A percentile compares a stretch with the other conserved stretches of the same genome.
Conservation (phyloP, 2,329 filamentous ascomycete genomes). For the Calcarisporium arbuscula region DNA sequence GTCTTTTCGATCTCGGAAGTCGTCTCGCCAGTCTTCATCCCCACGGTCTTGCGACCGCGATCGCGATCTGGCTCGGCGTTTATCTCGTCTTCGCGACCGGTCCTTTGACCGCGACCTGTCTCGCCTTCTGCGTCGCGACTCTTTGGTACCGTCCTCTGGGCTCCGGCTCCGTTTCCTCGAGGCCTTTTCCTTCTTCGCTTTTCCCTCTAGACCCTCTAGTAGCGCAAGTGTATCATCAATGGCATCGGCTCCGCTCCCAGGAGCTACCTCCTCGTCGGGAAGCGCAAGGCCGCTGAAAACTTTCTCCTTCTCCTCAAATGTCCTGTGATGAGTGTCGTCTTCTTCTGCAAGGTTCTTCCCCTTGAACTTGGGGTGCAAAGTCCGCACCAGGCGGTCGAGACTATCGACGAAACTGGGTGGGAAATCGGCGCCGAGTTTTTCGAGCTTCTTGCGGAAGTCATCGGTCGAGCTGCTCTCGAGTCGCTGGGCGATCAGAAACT, state of each 20-base stretch:
- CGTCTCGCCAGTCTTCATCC: conserved; percentile 41
- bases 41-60: conserved; percentile 32
- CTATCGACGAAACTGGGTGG: conserved; percentile 83
- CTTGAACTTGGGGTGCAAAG: conserved; percentile 89
- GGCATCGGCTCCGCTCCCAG: conserved; percentile 48
- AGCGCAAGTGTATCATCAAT: conserved; percentile 92
- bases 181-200: conserved; percentile 44
- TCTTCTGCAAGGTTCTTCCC: conserved; percentile 35
- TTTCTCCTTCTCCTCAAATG: conserved; percentile 66
- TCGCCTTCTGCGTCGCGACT: conserved; percentile 35
- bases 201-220: conserved; percentile 77
- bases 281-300: conserved; percentile 89
- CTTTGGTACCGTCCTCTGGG: conserved; percentile 40
- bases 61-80: conserved; percentile 28
- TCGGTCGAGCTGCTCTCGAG: conserved; percentile 62
- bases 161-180: conserved; percentile 54
- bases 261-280: conserved; percentile 60
- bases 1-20: conserved; percentile 23
- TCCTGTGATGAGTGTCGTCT: conserved; percentile 35
- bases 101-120: conserved; percentile 36
- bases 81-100: conserved; percentile 23
- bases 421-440: conserved; percentile 73
- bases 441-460: conserved; percentile 71
- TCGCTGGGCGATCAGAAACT: conserved; percentile 92
- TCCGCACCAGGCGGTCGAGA: conserved; percentile 79